Conservation (phyloP, 2,329 filamentous ascomycete species). For the Coniella lustricola region DNA sequence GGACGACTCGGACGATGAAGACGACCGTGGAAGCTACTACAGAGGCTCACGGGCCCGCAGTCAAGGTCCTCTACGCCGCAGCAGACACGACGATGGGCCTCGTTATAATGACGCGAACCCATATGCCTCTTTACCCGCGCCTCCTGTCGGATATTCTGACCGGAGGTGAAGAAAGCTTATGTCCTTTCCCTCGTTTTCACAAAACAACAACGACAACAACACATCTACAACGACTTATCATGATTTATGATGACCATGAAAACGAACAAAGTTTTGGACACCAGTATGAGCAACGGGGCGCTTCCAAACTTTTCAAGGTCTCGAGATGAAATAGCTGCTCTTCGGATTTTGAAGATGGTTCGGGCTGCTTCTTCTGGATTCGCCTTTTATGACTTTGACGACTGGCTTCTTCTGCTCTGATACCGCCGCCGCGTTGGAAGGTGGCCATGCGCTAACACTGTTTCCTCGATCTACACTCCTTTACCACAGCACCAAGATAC, state of each 20-base stretch:
- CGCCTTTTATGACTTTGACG: slow-evolving; percentile 11
- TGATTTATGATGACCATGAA: slow-evolving; percentile 1
- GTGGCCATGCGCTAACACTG: slow-evolving; percentile 1
- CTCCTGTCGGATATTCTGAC: slow-evolving; percentile 31
- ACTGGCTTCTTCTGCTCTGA: slow-evolving; percentile 2
- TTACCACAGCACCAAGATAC: neutral
- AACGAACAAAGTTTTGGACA: neutral
- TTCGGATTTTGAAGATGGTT: neutral
- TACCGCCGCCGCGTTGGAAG: slow-evolving; percentile 5
- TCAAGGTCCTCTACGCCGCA: slow-evolving; percentile 31
- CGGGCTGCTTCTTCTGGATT: slow-evolving; percentile 10
- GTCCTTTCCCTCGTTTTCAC: neutral
- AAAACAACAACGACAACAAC: neutral
- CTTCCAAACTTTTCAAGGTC: too few relatives aligned
- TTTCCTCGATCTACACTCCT: neutral
- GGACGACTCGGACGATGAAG: slow-evolving; percentile 14
- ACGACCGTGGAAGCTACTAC: slow-evolving; percentile 19
- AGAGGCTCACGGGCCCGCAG: slow-evolving; percentile 37
- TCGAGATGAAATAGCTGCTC: too few relatives aligned
- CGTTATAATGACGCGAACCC: slow-evolving; percentile 42
- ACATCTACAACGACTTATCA: slow-evolving; percentile 8
- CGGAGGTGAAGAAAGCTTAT: slow-evolving; percentile 26
- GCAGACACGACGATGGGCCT: slow-evolving; percentile 36
- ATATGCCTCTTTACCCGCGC: slow-evolving; percentile 36
- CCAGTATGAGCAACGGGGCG: slow-evolving; percentile 4